A percentile compares a stretch with the other conserved stretches of the same genome.
Conservation (phyloP, 768 basidiomycete species). For the Neoboletus magnificus region DNA sequence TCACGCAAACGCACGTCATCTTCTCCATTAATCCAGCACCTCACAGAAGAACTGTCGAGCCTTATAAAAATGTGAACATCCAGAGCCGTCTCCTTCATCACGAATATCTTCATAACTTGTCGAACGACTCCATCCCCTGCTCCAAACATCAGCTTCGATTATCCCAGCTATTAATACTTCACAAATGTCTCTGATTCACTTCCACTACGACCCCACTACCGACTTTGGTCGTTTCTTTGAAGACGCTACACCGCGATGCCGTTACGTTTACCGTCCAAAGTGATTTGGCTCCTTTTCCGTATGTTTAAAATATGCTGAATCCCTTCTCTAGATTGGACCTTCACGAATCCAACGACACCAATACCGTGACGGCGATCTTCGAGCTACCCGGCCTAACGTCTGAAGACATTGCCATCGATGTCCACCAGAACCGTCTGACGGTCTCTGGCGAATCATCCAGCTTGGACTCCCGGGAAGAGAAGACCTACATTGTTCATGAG, state of each 20-base stretch:
- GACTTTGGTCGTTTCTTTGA: conserved; percentile 8
- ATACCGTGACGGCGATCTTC: conserved; percentile 48
- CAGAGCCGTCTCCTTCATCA: background rate
- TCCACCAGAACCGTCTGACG: conserved; percentile 45
- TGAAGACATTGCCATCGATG: conserved; percentile 45
- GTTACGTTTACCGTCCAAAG: conserved; percentile 22
- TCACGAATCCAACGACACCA: conserved; percentile 39
- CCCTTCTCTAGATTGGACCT: conserved; percentile 40
- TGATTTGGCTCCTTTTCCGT: background rate
- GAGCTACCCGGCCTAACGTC: conserved; percentile 55
- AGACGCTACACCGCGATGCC: background rate
- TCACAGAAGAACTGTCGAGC: background rate
- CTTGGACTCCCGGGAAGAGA: conserved; percentile 32
- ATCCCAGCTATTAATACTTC: background rate
- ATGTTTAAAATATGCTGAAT: background rate
- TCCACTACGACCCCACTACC: conserved; percentile 5
- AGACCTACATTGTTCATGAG: conserved; percentile 42
- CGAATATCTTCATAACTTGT: background rate
- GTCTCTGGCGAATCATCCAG: conserved; percentile 43
- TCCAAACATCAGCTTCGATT: background rate
- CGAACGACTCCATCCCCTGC: background rate
- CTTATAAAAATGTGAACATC: conserved; percentile 5
- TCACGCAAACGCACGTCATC: background rate
- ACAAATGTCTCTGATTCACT: conserved; percentile 1
- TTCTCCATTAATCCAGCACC: conserved; percentile 1